Percentiles rank a stretch among this genome's conserved stretches.
Conservation (phyloP, 305 asterid species). For the Solanum hybrid region DNA sequence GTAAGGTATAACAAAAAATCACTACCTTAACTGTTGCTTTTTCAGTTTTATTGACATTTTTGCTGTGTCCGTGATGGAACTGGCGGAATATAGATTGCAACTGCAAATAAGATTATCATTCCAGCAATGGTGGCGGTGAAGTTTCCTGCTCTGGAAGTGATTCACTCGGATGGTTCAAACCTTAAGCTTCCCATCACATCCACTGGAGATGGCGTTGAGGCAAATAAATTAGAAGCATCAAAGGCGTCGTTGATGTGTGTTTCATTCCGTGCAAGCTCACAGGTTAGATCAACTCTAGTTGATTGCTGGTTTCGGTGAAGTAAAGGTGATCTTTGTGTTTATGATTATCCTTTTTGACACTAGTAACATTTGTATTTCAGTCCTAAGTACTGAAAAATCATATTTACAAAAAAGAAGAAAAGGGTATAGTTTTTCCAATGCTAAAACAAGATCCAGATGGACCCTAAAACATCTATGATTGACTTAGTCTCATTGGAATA, state of each 20-base stretch:
- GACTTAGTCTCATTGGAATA: background rate
- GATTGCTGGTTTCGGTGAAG: background rate
- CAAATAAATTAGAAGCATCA: constrained; percentile 26
- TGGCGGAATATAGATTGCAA: constrained; percentile 40
- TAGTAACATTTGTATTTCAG: background rate
- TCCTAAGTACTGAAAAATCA: background rate
- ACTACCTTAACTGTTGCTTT: background rate
- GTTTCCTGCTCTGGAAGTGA: constrained; percentile 68
- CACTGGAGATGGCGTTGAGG: constrained; percentile 14
- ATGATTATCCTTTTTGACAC: background rate
- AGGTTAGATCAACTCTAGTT: constrained; percentile 25
- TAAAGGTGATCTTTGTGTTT: background rate
- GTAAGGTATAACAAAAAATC: constrained; percentile 48
- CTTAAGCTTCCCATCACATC: constrained; percentile 51
- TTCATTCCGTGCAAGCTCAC: constrained; percentile 70
- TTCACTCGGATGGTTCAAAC: constrained; percentile 38
- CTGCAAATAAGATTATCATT: constrained; percentile 65
- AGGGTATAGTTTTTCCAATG: background rate
- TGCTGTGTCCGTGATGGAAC: background rate
- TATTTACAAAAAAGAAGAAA: background rate
- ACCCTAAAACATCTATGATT: background rate
- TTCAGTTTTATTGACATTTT: background rate
- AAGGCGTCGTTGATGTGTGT: constrained; percentile 64
- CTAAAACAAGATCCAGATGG: background rate
- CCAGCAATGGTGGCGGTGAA: constrained; percentile 62